phyloP scores from a whole-genome alignment of 164 flowering plant genomes.

The Magnolia sinica region DNA sequence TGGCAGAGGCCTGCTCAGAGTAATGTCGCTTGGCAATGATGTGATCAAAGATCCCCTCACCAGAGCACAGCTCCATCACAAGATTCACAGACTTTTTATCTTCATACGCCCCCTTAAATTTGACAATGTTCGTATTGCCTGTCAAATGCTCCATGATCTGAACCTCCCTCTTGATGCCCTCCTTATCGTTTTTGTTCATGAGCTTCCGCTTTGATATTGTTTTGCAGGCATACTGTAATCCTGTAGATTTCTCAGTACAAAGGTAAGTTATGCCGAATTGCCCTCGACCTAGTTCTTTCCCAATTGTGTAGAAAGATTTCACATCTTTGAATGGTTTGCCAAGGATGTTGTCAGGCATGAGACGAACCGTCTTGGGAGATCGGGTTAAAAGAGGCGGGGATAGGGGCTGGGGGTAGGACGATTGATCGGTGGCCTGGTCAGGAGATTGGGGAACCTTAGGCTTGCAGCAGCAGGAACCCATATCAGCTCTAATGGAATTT shows the following conservation, averaged over 20 bases:
- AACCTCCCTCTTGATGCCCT: constrained; percentile 80
- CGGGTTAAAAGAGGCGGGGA: neutral
- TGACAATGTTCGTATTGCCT: constrained; percentile 79
- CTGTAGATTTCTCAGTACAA: constrained; percentile 63
- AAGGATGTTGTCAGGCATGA: neutral
- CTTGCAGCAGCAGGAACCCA: neutral
- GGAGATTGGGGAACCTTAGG: neutral
- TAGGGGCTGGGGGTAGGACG: neutral
- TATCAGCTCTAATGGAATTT: neutral
- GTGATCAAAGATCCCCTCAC: constrained; percentile 85
- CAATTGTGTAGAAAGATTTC: constrained; percentile 37
- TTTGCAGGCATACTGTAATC: constrained; percentile 67
- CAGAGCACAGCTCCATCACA: constrained; percentile 90
- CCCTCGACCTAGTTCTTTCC: constrained; percentile 84
- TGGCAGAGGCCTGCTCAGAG: constrained; percentile 74
- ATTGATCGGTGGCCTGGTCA: neutral
- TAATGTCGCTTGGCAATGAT: constrained; percentile 83
- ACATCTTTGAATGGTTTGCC: constrained; percentile 4
- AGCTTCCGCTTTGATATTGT: constrained; percentile 82
- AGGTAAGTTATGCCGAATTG: constrained; percentile 85
- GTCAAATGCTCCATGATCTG: constrained; percentile 89
- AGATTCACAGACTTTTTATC: constrained; percentile 71
- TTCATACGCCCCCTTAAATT: constrained; percentile 89
- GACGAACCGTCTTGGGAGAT: neutral
- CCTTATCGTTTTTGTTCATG: constrained; percentile 58